Evolutionary conservation across 2,329 filamentous ascomycete genomes (phyloP), one percentile per base, ranked within the genome.

Genomic region (Ophiocordyceps camponoti-rufipedis): DNA sequence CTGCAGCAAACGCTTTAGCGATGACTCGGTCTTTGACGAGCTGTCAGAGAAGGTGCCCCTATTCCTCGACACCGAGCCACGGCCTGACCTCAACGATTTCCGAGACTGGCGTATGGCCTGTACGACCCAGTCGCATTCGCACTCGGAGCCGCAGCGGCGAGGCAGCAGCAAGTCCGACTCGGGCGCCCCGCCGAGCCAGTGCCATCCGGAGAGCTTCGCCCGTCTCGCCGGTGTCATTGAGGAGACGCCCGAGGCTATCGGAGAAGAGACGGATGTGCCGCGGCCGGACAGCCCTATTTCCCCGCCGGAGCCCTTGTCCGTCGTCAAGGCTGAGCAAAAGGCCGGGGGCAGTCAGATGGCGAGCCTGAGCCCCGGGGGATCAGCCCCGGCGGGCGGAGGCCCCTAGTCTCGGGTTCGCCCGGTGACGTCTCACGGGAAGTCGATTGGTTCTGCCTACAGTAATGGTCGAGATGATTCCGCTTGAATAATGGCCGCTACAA

Each of bases 231-330:
- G 42, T 9, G 44, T 46, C 31, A 44, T 28, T 2, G 47, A 51
- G 29, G 48, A 52, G 33, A 29, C 16, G 11, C 11, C 14, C 12
- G 46, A 12, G 2, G 46, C 29, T 14, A 46, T 47, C 19, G 41
- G 50, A 39, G 50, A 47, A 11, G 56, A 53, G 16, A 48, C 52
- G 9, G 54, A 55, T n/a, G 44, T 66, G 6, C 62, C 65, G 6
- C 58, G 65, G 19, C 65, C 67, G 3, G 66, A 70, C 44, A 65
- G 62, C 47, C 62, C 61, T 29, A 59, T 65, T 44, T 64, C 62
- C 0, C 58, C 62, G 2, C 55, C 23, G 23, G 23, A 56, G 13
- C 48, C 53, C 1, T 58, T 64, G 38, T 55, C 59, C 2, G 44
- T 52, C 10, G 49, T 51, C 6, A 53, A 54, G 14, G 43, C 41